Base-by-base conservation (phyloP, 768 basidiomycete genomes). In the Termitomyces bulborhizus region DNA sequence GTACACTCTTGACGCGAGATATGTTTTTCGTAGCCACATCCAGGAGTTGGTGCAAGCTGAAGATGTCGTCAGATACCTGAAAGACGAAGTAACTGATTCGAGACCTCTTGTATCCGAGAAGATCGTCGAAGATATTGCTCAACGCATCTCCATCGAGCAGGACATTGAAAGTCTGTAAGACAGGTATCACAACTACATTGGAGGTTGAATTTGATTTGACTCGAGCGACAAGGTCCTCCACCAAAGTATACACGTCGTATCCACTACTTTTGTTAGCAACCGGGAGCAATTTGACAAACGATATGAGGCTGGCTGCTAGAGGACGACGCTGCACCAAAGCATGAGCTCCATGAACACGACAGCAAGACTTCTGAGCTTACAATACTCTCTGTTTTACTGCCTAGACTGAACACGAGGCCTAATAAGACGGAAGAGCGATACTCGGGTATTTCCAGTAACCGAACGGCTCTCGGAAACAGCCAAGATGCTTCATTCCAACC, bases 321-420 rank as follows among this genome's bases (percentile, higher is more conserved):
- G 87, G 80, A 31, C 83, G 83, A 76, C 88, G 87, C 89, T 91
- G 60, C 27, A 56, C 3, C 45, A 59, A 51, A 18, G 16, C 56
- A 29, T 53, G n/a, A 51, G 47, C 60, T 36, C 18, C 55, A 40
- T 8, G 45, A 51, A 21, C 11, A 24, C 52, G 41, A 24, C 52
- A 43, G 16, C 26, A 3, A 26, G 42, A 7, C 27, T 15, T 8
- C 12, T n/a, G 26, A 3, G 71, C 88, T 71, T 65, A 96, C 95
- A 5, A 86, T 91, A 64, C 86, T 89, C 57, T 90, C 85, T 8
- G 92, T 92, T 69, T 84, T 88, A 67, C 89, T 90, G 36, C 86
- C 88, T 37, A 93, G 74, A 64, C 90, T 94, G 53, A 90, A 73
- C 12, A 94, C 76, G 6, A 96, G 66, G 12, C 93, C 93, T 9